These are phyloP conservation scores for Stagonosporopsis tanaceti DNA, from an alignment of 2,329 filamentous ascomycete genomes.

Conservation along the genomic window DNA sequence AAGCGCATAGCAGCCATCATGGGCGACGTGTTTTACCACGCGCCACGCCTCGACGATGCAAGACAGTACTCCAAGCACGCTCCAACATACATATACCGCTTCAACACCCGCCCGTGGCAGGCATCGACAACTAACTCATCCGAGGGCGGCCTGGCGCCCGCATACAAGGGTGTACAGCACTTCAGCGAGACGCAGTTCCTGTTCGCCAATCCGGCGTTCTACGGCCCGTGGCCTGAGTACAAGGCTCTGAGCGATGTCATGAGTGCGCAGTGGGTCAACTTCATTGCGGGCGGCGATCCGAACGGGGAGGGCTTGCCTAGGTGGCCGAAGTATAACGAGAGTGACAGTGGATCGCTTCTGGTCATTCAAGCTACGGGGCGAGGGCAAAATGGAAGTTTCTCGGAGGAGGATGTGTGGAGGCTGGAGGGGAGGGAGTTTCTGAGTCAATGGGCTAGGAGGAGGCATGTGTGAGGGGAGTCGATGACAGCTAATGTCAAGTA, in stretches of 20 bases:
- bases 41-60: conserved; percentile 56
- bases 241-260: conserved; percentile 54
- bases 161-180: conserved; percentile 60
- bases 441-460: conserved; percentile 47
- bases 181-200: conserved; percentile 61
- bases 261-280: conserved; percentile 56
- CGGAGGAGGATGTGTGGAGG: conserved; percentile 55
- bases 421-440: conserved; percentile 53
- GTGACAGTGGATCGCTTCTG: conserved; percentile 51
- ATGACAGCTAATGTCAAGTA: background rate
- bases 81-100: conserved; percentile 67
- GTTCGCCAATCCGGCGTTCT: conserved; percentile 53
- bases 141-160: conserved; percentile 53
- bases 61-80: conserved; percentile 58
- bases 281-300: conserved; percentile 51
- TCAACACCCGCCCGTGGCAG: conserved; percentile 58
- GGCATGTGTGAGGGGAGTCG: conserved; percentile 41
- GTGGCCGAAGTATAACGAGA: conserved; percentile 55
- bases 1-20: conserved; percentile 61
- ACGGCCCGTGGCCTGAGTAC: conserved; percentile 51
- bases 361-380: conserved; percentile 55
- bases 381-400: conserved; percentile 53
- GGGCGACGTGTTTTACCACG: conserved; percentile 66
- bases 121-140: conserved; percentile 37
- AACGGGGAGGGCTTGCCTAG: conserved; percentile 46